phyloP scores from a whole-genome alignment of 1,139 yeast species.

The Geotrichum aggregatum region DNA sequence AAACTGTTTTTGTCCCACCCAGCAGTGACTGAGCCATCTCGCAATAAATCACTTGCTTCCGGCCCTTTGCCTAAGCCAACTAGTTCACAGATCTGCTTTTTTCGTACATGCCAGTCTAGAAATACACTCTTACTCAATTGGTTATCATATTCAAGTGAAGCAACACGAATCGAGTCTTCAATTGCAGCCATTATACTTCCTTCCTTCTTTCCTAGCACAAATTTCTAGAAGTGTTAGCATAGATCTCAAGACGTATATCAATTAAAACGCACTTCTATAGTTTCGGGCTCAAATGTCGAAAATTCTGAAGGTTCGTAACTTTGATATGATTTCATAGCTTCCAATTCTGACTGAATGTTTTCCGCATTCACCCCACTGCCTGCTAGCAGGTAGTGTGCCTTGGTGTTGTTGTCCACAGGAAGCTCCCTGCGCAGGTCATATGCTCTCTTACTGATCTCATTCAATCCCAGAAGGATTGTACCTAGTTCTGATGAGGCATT shows the following conservation, averaged over 20 bases:
- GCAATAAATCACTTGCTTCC: slow-evolving; percentile 10
- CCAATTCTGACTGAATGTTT: slow-evolving; percentile 65
- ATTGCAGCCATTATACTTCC: slow-evolving; percentile 79
- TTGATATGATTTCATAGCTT: slow-evolving; percentile 33
- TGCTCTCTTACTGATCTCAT: slow-evolving; percentile 72
- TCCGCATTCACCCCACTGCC: slow-evolving; percentile 88
- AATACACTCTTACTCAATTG: slow-evolving; percentile 69
- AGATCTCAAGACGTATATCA: not conserved
- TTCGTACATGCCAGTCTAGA: slow-evolving; percentile 78
- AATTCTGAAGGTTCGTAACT: slow-evolving; percentile 27
- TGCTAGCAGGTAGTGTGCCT: slow-evolving; percentile 86
- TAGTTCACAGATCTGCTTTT: slow-evolving; percentile 65
- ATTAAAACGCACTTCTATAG: slow-evolving; percentile 25
- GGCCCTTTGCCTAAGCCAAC: slow-evolving; percentile 47
- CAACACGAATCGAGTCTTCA: slow-evolving; percentile 69
- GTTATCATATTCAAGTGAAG: slow-evolving; percentile 78
- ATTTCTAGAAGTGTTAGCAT: slow-evolving; percentile 22
- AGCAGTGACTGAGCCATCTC: slow-evolving; percentile 7
- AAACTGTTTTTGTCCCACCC: slow-evolving; percentile 36
- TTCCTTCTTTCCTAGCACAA: slow-evolving; percentile 64
- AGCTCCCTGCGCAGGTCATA: slow-evolving; percentile 51
- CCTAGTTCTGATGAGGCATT: slow-evolving; percentile 62
- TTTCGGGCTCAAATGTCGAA: slow-evolving; percentile 25
- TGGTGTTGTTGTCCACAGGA: slow-evolving; percentile 56
- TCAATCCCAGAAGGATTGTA: slow-evolving; percentile 66